phyloP scores from a whole-genome alignment of 345 rosid species.

The Balakata baccata region DNA sequence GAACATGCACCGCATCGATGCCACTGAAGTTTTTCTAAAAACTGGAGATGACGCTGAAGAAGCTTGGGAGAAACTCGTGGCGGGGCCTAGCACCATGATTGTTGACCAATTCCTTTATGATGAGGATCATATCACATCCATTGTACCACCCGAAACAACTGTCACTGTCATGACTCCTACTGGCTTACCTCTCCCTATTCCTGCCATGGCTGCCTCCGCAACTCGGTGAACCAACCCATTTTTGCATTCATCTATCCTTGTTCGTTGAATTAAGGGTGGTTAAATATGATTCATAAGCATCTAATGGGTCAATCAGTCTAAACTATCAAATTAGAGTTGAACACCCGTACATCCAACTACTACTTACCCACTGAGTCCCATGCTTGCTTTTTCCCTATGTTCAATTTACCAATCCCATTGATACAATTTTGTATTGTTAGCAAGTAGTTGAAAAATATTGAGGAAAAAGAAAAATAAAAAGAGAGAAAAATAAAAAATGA shows the following conservation, averaged over 20 bases:
- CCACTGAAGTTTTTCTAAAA: slow-evolving; percentile 60
- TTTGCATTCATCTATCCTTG: slow-evolving; percentile 12
- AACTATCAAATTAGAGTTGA: too few species aligned
- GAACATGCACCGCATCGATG: slow-evolving; percentile 75
- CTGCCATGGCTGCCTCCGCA: slow-evolving; percentile 54
- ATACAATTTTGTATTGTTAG: too few species aligned
- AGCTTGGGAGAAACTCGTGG: slow-evolving; percentile 64
- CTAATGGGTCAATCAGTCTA: too few species aligned
- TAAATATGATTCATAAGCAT: too few species aligned
- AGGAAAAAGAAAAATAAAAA: too few species aligned
- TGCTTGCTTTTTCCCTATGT: too few species aligned
- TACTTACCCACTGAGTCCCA: too few species aligned
- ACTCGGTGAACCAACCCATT: slow-evolving; percentile 19
- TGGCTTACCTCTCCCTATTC: slow-evolving; percentile 23
- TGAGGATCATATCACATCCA: slow-evolving; percentile 30
- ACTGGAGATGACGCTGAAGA: slow-evolving; percentile 54
- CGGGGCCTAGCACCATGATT: slow-evolving; percentile 47
- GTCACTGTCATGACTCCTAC: neutral
- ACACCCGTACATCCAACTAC: too few species aligned
- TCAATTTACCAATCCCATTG: too few species aligned
- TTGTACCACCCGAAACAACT: slow-evolving; percentile 25
- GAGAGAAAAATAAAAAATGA: too few species aligned
- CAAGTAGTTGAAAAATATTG: too few species aligned
- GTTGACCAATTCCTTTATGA: slow-evolving; percentile 48
- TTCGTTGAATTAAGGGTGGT: neutral